Evolutionary conservation across 306 rosid species (phyloP), one percentile per base, ranked within the genome.

Genomic region (Begonia loranthoides): DNA sequence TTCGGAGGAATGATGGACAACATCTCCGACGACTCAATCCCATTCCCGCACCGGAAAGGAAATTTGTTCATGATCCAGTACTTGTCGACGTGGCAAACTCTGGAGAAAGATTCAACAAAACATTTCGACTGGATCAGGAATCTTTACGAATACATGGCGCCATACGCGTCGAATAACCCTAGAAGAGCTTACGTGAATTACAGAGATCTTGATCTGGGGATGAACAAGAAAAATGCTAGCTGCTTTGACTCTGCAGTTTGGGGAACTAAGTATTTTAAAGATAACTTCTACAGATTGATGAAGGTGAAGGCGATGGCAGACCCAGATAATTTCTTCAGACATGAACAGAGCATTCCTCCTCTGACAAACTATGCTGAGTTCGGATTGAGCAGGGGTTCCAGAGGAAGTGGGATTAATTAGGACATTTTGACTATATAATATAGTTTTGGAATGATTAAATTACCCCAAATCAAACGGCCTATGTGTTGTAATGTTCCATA

Each of bases 331-430:
- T 81, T 89, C 67, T 89, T 89, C 63, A 71, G 93, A 47, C 82
- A 89, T 57, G 97, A 89, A 51, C 97, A 89, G 52, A 89, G 95
- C 61, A 89, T 89, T 21, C 97, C 97, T 36, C 74, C 89, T 17
- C 76, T 84, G 40, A 79, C 68, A 9, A 44, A 54, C 48, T 73
- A 69, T 58, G 34, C 21, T 46, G 60, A 46, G 48, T 13, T 48
- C 36, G 8, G 36, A 28, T 28, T 28, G 36, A 7, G 5, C 36
- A 0, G 36, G 1, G 36, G 0, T 28, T 28, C 5, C 36, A 28
- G 36, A 4, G 36, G 36, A 5, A 28, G 36, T 28, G 36, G 36
- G 1, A 28, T 28, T 7, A 28, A 28, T 7, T 28, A 28, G 36
- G 36, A 28, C 9, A 28, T 28, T 28, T 28, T 28, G 15, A 24